phyloP scores from a whole-genome alignment of 495 filamentous ascomycete genomes.

The Podospora sp. region DNA sequence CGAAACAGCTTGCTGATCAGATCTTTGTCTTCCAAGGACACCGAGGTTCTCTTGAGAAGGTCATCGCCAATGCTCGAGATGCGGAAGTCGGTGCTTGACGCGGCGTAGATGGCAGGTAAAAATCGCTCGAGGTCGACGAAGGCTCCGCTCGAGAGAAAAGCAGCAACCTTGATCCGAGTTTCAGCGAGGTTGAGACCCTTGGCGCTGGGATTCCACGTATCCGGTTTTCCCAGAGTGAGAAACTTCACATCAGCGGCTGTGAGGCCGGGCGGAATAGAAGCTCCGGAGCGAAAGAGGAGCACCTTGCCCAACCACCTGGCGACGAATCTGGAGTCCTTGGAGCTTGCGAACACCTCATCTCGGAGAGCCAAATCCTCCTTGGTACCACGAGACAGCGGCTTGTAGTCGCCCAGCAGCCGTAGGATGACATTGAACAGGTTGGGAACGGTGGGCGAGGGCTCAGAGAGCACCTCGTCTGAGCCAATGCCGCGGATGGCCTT shows the following conservation, averaged over 20 bases:
- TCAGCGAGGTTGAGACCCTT: constrained; percentile 68
- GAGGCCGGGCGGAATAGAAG: constrained; percentile 64
- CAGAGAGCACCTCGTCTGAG: constrained; percentile 51
- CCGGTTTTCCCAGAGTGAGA: constrained; percentile 66
- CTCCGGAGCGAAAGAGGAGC: constrained; percentile 63
- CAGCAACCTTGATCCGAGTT: constrained; percentile 66
- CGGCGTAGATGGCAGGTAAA: constrained; percentile 79
- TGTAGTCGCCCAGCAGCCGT: constrained; percentile 69
- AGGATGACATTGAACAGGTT: constrained; percentile 81
- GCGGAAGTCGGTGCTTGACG: constrained; percentile 77
- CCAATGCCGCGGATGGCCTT: constrained; percentile 72
- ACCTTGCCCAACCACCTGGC: constrained; percentile 79
- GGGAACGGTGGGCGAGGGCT: constrained; percentile 62
- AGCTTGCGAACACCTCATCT: constrained; percentile 60
- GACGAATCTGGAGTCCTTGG: constrained; percentile 71
- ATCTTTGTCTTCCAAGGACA: constrained; percentile 69
- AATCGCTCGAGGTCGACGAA: constrained; percentile 81
- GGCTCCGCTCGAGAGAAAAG: constrained; percentile 78
- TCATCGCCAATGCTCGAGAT: constrained; percentile 82
- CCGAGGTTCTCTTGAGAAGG: constrained; percentile 72
- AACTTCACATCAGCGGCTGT: constrained; percentile 72
- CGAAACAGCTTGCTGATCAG: constrained; percentile 66
- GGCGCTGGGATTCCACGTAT: constrained; percentile 66
- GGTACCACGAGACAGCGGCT: constrained; percentile 72
- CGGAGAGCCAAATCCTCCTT: constrained; percentile 74